Conservation (phyloP, 768 basidiomycete genomes). For the Tricholomella constricta region DNA sequence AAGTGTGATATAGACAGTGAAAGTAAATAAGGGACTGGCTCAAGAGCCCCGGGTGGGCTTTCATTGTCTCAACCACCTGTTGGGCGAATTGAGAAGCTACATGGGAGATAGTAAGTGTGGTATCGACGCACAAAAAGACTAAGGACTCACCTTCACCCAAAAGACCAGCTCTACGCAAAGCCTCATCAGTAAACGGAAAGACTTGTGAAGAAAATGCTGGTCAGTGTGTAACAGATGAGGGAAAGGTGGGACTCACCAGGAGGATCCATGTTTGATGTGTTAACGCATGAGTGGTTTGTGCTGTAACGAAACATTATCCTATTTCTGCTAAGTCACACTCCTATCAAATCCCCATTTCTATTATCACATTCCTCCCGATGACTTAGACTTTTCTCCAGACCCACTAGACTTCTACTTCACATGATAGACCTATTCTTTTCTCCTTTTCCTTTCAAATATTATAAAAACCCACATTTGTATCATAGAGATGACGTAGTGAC, state of each 20-base stretch:
- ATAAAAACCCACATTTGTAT: no score
- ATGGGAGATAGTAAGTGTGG: background rate
- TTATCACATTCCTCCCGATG: no score
- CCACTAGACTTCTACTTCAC: no score
- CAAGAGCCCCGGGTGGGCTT: background rate
- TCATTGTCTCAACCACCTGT: background rate
- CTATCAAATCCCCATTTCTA: no score
- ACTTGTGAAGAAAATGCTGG: background rate
- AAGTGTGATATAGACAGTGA: background rate
- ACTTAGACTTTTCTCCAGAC: no score
- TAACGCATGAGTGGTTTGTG: no score
- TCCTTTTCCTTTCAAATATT: no score
- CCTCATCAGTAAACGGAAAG: background rate
- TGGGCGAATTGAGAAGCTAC: background rate
- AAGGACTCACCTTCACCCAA: background rate
- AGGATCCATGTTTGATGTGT: background rate
- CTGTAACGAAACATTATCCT: no score
- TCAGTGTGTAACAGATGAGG: slow-evolving; percentile 2
- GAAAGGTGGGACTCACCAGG: slow-evolving; percentile 1
- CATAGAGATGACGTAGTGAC: no score
- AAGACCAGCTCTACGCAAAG: background rate
- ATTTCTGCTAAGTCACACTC: no score
- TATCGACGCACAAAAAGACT: background rate
- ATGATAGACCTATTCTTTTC: no score
- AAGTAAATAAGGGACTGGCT: background rate